Base-by-base conservation (phyloP, 2,329 filamentous ascomycete species). In the Trichoderma breve region DNA sequence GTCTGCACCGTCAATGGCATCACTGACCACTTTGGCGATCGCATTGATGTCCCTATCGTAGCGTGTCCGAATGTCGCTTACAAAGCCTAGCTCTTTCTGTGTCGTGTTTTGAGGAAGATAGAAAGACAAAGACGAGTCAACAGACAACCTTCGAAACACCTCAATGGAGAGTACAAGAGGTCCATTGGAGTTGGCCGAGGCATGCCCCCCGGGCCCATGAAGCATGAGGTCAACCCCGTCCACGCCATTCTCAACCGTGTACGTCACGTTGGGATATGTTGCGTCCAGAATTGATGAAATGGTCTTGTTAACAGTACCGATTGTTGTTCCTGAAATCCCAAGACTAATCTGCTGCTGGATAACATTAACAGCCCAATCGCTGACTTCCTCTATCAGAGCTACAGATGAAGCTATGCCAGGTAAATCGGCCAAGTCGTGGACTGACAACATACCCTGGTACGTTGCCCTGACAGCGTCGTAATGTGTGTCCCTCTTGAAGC, bases 31-130 rank as follows among this genome's bases (percentile, higher is more conserved):
- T 39, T 39, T 39, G n/a, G 66, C 55, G 39, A 73, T 21, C 9
- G 51, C 65, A 11, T 71, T 65, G 32, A 73, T 28, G 43, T 73
- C 72, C 5, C 21, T 6, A 12, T 65, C 66, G 32, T 67, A 73
- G 24, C 72, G 72, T 9, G 36, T 72, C 28, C 72, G 72, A 65
- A 73, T 47, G 53, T 73, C 70, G 26, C 72, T 51, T 14, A 70
- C 72, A 15, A 73, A 58, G 65, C 72, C 72, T 6, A 73, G 65
- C 51, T 73, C 65, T 26, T 65, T 70, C 9, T 58, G 26, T 3
- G 70, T 72, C 1, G 51, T 70, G 61, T 73, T 73, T 18, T 70
- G 18, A 15, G 51, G 51, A 26, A 55, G 51, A 26, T 24, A 55
- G 51, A 55, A 55, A 4, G 24, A 26, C 12, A 24, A 24, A 24